Conservation (phyloP, 2,329 filamentous ascomycete species). For the Hymenoscyphus scutula region DNA sequence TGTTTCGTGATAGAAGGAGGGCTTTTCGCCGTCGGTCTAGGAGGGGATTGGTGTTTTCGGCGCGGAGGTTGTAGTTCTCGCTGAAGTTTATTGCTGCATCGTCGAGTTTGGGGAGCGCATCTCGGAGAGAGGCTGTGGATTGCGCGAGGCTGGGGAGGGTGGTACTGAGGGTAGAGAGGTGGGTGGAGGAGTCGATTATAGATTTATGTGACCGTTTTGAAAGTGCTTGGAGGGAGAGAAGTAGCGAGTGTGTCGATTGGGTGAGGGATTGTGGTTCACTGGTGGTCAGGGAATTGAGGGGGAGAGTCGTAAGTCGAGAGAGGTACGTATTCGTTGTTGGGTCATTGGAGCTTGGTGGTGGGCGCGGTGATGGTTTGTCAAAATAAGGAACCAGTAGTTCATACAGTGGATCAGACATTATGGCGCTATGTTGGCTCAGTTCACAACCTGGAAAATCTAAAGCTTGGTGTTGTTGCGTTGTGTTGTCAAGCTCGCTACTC, state of each 20-base stretch:
- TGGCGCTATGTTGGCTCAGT: conserved; percentile 17
- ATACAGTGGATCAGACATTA: conserved; percentile 70
- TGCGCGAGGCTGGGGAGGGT: conserved; percentile 68
- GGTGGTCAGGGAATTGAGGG: conserved; percentile 67
- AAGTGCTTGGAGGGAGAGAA: conserved; percentile 80
- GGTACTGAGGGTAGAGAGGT: conserved; percentile 70
- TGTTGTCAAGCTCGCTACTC: conserved; percentile 14
- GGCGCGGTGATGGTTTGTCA: conserved; percentile 43
- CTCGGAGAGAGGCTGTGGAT: conserved; percentile 64
- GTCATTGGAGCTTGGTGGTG: conserved; percentile 45
- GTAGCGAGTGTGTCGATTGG: conserved; percentile 75
- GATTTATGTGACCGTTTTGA: conserved; percentile 86
- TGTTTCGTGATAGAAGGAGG: conserved; percentile 78
- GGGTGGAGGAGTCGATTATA: conserved; percentile 76
- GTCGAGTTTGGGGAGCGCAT: conserved; percentile 76
- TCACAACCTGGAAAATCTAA: neutral
- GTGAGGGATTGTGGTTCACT: conserved; percentile 78
- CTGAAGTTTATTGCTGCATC: conserved; percentile 77
- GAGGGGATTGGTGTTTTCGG: conserved; percentile 58
- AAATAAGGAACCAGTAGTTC: conserved; percentile 68
- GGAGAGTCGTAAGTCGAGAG: conserved; percentile 71
- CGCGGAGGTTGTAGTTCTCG: conserved; percentile 73
- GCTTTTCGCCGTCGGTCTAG: conserved; percentile 75
- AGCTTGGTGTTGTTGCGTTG: conserved; percentile 11
- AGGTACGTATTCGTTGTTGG: conserved; percentile 68